Evolutionary conservation across 2,329 filamentous ascomycete genomes (phyloP).

Genomic region (Neodidymelliopsis sp.): DNA sequence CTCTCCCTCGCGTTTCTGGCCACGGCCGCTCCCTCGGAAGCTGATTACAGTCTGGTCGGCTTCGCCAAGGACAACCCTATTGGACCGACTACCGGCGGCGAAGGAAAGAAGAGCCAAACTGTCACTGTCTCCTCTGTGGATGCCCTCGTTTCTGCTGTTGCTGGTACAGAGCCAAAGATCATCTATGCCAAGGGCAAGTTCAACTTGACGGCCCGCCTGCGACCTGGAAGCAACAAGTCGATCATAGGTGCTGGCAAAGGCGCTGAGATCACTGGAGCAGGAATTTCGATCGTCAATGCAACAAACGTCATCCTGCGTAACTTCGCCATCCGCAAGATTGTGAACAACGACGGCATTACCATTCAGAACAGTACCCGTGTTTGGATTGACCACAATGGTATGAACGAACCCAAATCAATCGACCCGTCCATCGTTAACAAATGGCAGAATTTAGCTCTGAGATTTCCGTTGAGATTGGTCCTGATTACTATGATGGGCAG

Average conservation of each 20-base stretch:
- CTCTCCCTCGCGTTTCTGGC: slow-evolving; percentile 26
- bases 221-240: slow-evolving; percentile 53
- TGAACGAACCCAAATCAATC: fast-evolving
- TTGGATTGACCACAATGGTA: slow-evolving; percentile 70
- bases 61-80: slow-evolving; percentile 46
- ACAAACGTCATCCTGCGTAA: slow-evolving; percentile 71
- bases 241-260: slow-evolving; percentile 46
- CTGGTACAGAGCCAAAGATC: slow-evolving; percentile 38
- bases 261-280: slow-evolving; percentile 54
- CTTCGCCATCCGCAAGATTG: slow-evolving; percentile 65
- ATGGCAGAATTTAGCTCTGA: slow-evolving; percentile 65
- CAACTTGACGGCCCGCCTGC: slow-evolving; percentile 52
- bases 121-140: slow-evolving; percentile 39
- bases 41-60: slow-evolving; percentile 40
- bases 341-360: slow-evolving; percentile 65
- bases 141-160: slow-evolving; percentile 38
- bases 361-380: slow-evolving; percentile 65
- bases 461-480: slow-evolving; percentile 63
- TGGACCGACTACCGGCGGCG: slow-evolving; percentile 44
- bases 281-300: slow-evolving; percentile 61
- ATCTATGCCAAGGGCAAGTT: slow-evolving; percentile 56
- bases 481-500: slow-evolving; percentile 71
- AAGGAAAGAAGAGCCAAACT: slow-evolving; percentile 35
- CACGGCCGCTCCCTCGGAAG: slow-evolving; percentile 27
- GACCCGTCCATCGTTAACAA: neutral